These are phyloP conservation scores for Pseudofabraea citricarpa DNA, from an alignment of 2,329 filamentous ascomycete genomes.

Conservation along the genomic window DNA sequence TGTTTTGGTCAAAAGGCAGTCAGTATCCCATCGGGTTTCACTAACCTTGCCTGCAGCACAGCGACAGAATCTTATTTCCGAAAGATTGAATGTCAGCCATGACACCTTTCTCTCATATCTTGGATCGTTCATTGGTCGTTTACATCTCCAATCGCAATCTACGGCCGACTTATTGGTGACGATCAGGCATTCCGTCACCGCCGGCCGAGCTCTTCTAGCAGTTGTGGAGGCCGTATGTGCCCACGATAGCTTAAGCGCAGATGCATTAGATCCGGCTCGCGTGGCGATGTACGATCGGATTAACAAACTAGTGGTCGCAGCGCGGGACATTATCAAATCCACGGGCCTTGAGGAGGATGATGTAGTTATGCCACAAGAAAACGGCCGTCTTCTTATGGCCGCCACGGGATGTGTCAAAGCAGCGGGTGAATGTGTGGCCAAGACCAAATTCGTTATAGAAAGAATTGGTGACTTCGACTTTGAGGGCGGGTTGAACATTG, in stretches of 20 bases:
- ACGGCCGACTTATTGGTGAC: slow-evolving; percentile 76
- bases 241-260: slow-evolving; percentile 65
- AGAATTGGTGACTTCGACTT: slow-evolving; percentile 88
- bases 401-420: slow-evolving; percentile 86
- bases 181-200: slow-evolving; percentile 77
- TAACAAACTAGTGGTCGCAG: slow-evolving; percentile 73
- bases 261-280: slow-evolving; percentile 63
- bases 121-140: slow-evolving; percentile 83
- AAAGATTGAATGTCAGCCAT: slow-evolving; percentile 73
- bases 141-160: slow-evolving; percentile 90
- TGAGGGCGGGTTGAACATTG: slow-evolving; percentile 52
- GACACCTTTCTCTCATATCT: slow-evolving; percentile 87
- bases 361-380: slow-evolving; percentile 76
- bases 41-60: slow-evolving; percentile 59
- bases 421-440: slow-evolving; percentile 85
- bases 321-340: slow-evolving; percentile 70
- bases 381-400: slow-evolving; percentile 67
- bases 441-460: slow-evolving; percentile 80
- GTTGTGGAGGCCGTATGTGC: slow-evolving; percentile 80
- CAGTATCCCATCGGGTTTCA: slow-evolving; percentile 66
- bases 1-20: slow-evolving; percentile 22
- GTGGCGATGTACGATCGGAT: slow-evolving; percentile 76
- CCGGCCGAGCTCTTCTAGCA: slow-evolving; percentile 72
- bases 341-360: slow-evolving; percentile 65
- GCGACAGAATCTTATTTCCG: slow-evolving; percentile 74